phyloP scores from a whole-genome alignment of 768 basidiomycete species.

The Heimioporus sp. region DNA sequence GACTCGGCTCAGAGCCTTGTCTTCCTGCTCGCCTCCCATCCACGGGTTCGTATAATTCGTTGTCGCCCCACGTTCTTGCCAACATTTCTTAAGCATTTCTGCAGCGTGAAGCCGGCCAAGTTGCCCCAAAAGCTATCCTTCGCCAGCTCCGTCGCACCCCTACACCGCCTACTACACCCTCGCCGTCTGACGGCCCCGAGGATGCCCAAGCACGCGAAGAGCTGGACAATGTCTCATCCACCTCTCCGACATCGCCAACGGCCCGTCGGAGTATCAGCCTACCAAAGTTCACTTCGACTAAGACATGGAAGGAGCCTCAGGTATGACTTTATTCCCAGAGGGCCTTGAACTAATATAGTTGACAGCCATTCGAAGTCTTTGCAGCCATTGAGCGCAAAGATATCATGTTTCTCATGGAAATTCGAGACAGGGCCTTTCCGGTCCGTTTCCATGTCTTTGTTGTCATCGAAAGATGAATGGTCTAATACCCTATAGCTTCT shows the following conservation, averaged over 20 bases:
- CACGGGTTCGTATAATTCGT: constrained; percentile 41
- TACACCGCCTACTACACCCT: constrained; percentile 32
- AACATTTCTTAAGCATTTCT: constrained; percentile 54
- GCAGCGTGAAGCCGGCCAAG: constrained; percentile 62
- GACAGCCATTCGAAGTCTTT: constrained; percentile 65
- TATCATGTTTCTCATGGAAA: constrained; percentile 78
- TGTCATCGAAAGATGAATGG: not conserved
- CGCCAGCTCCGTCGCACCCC: constrained; percentile 50
- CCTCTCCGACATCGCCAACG: constrained; percentile 24
- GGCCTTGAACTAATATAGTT: not conserved
- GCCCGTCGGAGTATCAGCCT: constrained; percentile 12
- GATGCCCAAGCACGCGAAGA: constrained; percentile 9
- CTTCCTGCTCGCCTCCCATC: constrained; percentile 71
- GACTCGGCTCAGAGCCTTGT: constrained; percentile 50
- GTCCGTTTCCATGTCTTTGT: constrained; percentile 41
- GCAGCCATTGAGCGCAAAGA: constrained; percentile 85
- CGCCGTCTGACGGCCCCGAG: constrained; percentile 21
- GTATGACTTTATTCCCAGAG: constrained; percentile 25
- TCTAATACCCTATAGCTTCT: constrained; percentile 49
- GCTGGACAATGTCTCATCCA: constrained; percentile 11
- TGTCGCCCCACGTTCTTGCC: constrained; percentile 15
- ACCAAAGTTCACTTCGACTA: constrained; percentile 11
- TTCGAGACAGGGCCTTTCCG: constrained; percentile 76
- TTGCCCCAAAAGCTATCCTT: constrained; percentile 56
- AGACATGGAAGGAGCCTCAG: constrained; percentile 54